Percentiles rank a stretch among this genome's conserved stretches.
Evolutionary conservation across 1,284 basidiomycete species (phyloP).

Genomic region (Dichomitus squalens): DNA sequence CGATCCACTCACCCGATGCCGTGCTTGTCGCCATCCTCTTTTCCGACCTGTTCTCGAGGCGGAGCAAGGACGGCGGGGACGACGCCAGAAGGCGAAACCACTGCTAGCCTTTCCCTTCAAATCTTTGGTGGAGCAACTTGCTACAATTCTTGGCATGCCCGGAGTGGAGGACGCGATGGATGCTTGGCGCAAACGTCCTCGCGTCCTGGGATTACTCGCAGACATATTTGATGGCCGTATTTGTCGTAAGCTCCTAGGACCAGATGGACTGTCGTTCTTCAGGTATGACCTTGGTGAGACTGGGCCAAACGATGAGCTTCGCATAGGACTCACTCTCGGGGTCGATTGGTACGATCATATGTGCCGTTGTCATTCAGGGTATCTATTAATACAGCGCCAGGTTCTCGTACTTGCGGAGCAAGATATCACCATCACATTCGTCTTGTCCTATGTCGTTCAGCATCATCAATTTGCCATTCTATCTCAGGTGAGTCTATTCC

Average conservation of each 20-base stretch:
- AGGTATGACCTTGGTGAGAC: constrained; percentile 1
- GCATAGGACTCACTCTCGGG: constrained; percentile 28
- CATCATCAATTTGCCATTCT: constrained; percentile 32
- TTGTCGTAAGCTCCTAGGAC: constrained; percentile 18
- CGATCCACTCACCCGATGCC: no score
- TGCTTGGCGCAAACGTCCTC: constrained; percentile 19
- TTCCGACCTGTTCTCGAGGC: neutral
- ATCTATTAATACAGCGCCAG: constrained; percentile 20
- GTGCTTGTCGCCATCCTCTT: no score
- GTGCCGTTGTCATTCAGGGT: neutral
- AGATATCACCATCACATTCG: constrained; percentile 36
- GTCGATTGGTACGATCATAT: constrained; percentile 28
- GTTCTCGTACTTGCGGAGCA: constrained; percentile 37
- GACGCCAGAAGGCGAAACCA: constrained; percentile 7
- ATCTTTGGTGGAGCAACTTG: constrained; percentile 17
- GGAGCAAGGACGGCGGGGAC: no score
- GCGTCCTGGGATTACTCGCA: constrained; percentile 13
- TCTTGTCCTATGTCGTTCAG: constrained; percentile 36
- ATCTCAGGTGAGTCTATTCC: constrained; percentile 25
- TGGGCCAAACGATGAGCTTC: constrained; percentile 23
- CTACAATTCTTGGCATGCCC: constrained; percentile 17
- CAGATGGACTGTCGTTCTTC: constrained; percentile 27
- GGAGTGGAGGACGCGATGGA: constrained; percentile 25
- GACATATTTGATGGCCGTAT: constrained; percentile 31
- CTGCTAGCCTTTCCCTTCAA: constrained; percentile 7